phyloP scores from a whole-genome alignment of 1,284 basidiomycete species.

The Hemileia vastatrix region DNA sequence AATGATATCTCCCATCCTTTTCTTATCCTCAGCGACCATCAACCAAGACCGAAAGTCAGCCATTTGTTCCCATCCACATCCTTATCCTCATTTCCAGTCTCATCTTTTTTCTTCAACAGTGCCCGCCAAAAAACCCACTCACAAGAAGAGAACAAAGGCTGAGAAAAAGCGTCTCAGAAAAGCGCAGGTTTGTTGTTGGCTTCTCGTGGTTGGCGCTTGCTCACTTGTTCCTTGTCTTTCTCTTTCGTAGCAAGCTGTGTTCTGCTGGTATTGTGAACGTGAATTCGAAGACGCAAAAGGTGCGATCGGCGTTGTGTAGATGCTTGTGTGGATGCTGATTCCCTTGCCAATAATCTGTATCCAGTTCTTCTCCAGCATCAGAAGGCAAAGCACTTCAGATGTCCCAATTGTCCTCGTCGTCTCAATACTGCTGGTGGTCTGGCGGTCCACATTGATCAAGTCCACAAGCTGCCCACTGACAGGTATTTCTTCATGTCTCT shows the following conservation, averaged over 20 bases:
- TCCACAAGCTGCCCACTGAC: conserved; percentile 94
- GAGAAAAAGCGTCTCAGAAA: conserved; percentile 23
- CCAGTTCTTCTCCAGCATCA: conserved; percentile 95
- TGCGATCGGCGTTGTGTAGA: conserved; percentile 38
- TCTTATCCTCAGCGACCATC: no score
- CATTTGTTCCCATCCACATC: no score
- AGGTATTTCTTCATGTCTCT: conserved; percentile 52
- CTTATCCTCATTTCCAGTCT: no score
- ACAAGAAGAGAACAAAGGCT: conserved; percentile 23
- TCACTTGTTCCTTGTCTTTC: background rate
- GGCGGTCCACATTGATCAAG: conserved; percentile 97
- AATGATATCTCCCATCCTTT: no score
- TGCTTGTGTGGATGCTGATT: conserved; percentile 11
- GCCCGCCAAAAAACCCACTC: conserved; percentile 21
- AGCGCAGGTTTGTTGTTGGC: conserved; percentile 12
- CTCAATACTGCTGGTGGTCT: conserved; percentile 95
- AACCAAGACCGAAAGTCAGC: no score
- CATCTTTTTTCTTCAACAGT: background rate
- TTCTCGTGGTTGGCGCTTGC: background rate
- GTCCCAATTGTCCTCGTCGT: conserved; percentile 84
- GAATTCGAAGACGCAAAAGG: conserved; percentile 98
- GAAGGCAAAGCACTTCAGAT: conserved; percentile 99
- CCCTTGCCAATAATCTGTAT: background rate
- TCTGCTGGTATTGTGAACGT: conserved; percentile 95
- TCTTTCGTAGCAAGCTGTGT: conserved; percentile 18